These are phyloP conservation scores for Globomyces sp. DNA, from an alignment of 371 early-diverging fungal genomes.

Conservation along the genomic window DNA sequence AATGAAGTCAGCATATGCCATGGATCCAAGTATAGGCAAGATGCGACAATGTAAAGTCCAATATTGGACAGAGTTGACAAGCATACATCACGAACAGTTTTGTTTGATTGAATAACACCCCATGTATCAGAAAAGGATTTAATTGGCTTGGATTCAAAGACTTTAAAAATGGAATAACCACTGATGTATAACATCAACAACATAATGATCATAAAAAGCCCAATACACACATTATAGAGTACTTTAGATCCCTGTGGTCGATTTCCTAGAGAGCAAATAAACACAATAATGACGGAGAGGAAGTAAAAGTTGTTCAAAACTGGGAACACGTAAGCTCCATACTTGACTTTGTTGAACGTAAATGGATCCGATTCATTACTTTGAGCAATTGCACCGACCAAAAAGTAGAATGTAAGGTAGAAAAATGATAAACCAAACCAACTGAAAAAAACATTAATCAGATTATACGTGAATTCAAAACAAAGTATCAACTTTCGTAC, in stretches of 20 bases:
- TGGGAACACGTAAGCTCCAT: slow-evolving; percentile 22
- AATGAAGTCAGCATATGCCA: slow-evolving; percentile 93
- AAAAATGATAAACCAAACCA: slow-evolving; percentile 74
- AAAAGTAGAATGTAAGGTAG: slow-evolving; percentile 83
- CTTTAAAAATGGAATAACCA: slow-evolving; percentile 23
- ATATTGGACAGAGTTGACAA: slow-evolving; percentile 77
- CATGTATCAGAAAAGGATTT: slow-evolving; percentile 1
- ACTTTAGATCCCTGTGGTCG: slow-evolving; percentile 84
- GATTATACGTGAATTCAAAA: slow-evolving; percentile 37
- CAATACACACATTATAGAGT: slow-evolving; percentile 61
- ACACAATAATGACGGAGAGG: slow-evolving; percentile 69
- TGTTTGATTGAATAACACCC: not conserved
- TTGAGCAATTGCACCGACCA: slow-evolving; percentile 35
- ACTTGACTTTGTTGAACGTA: slow-evolving; percentile 9
- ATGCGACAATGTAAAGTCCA: slow-evolving; percentile 77
- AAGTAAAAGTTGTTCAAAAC: slow-evolving; percentile 70
- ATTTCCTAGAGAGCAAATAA: slow-evolving; percentile 89
- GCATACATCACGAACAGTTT: slow-evolving; percentile 71
- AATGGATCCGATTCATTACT: slow-evolving; percentile 14
- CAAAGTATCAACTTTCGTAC: slow-evolving; percentile 58
- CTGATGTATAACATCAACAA: slow-evolving; percentile 59
- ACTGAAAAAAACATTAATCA: slow-evolving; percentile 61
- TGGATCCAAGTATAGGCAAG: slow-evolving; percentile 78
- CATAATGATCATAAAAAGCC: slow-evolving; percentile 76
- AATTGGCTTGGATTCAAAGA: slow-evolving; percentile 27